These are phyloP conservation scores for Strobilomyces echinocephalus DNA, from an alignment of 768 basidiomycete species.

Conservation along the genomic window DNA sequence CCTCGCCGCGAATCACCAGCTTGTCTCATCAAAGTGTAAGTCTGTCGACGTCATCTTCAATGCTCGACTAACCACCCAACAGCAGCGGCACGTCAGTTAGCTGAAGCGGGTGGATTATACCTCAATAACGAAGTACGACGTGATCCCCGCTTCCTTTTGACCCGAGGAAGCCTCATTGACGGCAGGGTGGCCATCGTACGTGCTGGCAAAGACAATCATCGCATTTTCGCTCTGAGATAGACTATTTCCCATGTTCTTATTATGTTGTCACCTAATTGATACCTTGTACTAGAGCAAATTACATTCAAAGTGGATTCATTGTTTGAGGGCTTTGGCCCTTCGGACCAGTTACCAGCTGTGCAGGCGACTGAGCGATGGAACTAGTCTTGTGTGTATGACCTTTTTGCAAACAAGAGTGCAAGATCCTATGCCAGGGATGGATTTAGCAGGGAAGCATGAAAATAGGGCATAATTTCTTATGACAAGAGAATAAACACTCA, in stretches of 20 bases:
- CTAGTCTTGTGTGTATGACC: neutral
- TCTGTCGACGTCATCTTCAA: slow-evolving; percentile 5
- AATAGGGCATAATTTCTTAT: slow-evolving; percentile 11
- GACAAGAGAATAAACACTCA: slow-evolving; percentile 21
- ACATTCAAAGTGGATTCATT: slow-evolving; percentile 3
- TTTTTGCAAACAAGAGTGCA: slow-evolving; percentile 14
- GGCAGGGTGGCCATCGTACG: slow-evolving; percentile 59
- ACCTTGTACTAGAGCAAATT: slow-evolving; percentile 4
- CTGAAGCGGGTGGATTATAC: slow-evolving; percentile 65
- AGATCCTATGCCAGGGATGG: slow-evolving; percentile 19
- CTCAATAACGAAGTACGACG: slow-evolving; percentile 58
- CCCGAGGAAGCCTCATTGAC: slow-evolving; percentile 51
- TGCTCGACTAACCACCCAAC: slow-evolving; percentile 7
- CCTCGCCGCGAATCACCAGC: slow-evolving; percentile 53
- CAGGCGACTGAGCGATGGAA: neutral
- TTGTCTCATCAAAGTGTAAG: slow-evolving; percentile 64
- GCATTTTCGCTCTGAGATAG: slow-evolving; percentile 45
- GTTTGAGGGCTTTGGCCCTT: neutral
- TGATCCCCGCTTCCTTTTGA: slow-evolving; percentile 44
- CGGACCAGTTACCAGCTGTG: neutral
- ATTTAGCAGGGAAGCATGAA: neutral
- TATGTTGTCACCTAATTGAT: neutral
- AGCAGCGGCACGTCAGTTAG: slow-evolving; percentile 65
- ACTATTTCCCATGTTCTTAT: neutral
- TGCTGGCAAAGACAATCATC: slow-evolving; percentile 68